Evolutionary conservation across 2,329 filamentous ascomycete genomes (phyloP), one percentile per base, ranked within the genome.

Genomic region (Passalora sequoiae): DNA sequence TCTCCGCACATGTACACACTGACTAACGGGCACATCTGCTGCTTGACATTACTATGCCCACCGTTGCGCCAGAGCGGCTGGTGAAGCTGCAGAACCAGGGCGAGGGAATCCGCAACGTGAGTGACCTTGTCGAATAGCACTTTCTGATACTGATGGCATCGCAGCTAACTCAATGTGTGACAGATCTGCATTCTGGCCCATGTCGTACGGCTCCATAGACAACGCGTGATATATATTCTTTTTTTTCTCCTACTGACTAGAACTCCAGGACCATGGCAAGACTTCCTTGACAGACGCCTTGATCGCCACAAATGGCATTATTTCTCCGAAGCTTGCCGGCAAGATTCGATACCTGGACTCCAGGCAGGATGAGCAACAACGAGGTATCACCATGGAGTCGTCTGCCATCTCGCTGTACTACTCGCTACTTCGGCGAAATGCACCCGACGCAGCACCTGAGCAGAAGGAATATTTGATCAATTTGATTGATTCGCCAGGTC

Each of bases 351-450:
- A 97, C 62, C 81, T 98, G 46, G 92, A 98, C 69, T 97, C 92
- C 16, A 77, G 92, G 31, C 91, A 91, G 1, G 92, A 98, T 67
- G 92, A 98, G 66, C 92, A 98, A 69, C 78, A 86, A 12, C 84
- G 92, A 53, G 92, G 92, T 44, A 98, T 98, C 62, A 98, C 92
- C n/a, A 98, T 98, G 92, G 92, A 98, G 66, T 97, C 92, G 0
- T 97, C 91, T 4, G 92, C 92, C 50, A 98, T 98, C 53, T 97
- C 92, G 0, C 74, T 98, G 24, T 94, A 86, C 68, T 98, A 98
- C 66, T 94, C 89, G 25, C 87, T 97, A 77, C 72, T 94, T 41
- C 78, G 89, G 55, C 80, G 87, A 55, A 72, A 79, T 27, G 73
- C 78, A 1, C 82, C 87, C 17, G 55, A 65, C 20, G 59, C 62